phyloP scores from a whole-genome alignment of 495 filamentous ascomycete species.

The Talaromyces thailandensis region DNA sequence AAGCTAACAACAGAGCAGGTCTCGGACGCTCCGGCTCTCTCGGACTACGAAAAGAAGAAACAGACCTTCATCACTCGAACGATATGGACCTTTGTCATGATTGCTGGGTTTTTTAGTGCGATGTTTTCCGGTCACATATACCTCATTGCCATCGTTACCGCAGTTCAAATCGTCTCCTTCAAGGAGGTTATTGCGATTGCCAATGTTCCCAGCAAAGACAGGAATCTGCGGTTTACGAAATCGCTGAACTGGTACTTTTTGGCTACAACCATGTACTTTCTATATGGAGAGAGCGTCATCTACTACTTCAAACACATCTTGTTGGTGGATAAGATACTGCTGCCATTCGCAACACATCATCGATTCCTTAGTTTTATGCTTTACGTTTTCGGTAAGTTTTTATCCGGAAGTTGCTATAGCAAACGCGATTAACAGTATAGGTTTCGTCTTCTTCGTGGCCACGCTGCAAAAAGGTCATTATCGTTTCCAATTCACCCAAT shows the following conservation, averaged over 20 bases:
- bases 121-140: conserved; percentile 97
- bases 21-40: conserved; percentile 33
- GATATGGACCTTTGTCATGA: conserved; percentile 98
- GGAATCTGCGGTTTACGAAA: conserved; percentile 89
- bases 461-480: conserved; percentile 95
- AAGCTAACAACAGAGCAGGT: conserved; percentile 18
- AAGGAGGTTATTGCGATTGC: conserved; percentile 99
- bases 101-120: conserved; percentile 79
- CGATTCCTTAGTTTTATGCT: conserved; percentile 98
- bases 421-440: conserved; percentile 32
- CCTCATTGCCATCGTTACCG: conserved; percentile 84
- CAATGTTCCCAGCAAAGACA: conserved; percentile 82
- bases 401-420: background rate
- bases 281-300: conserved; percentile 97
- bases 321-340: conserved; percentile 83
- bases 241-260: conserved; percentile 98
- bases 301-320: conserved; percentile 99
- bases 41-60: conserved; percentile 98
- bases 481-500: conserved; percentile 97
- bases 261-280: conserved; percentile 96
- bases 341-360: conserved; percentile 94
- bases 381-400: conserved; percentile 79
- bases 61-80: conserved; percentile 94
- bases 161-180: conserved; percentile 92
- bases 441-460: conserved; percentile 97